These are phyloP conservation scores for Rhexocercosporidium sp. DNA, from an alignment of 2,329 filamentous ascomycete species.

Conservation along the genomic window DNA sequence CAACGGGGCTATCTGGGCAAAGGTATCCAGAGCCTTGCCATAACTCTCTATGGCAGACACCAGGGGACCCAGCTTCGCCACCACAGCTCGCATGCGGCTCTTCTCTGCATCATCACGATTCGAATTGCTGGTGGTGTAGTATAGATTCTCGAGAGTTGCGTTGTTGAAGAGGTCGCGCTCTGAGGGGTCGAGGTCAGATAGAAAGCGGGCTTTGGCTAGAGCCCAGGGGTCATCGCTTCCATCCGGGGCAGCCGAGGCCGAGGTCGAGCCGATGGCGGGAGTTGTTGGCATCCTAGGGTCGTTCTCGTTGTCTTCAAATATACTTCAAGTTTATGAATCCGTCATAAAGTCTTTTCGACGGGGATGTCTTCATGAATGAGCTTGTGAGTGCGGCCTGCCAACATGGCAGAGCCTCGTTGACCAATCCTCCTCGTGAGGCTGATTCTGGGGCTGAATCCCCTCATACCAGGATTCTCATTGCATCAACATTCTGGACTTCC, in stretches of 20 bases:
- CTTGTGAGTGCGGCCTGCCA: not conserved
- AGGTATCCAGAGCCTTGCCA: slow-evolving; percentile 22
- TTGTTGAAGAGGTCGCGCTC: slow-evolving; percentile 22
- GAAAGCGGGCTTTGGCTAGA: slow-evolving; percentile 22
- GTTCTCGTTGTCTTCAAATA: not conserved
- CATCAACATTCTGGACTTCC: not conserved
- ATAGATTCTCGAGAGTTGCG: slow-evolving; percentile 28
- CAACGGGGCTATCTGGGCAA: slow-evolving; percentile 20
- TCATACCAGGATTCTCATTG: not conserved
- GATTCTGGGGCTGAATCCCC: slow-evolving; percentile 3
- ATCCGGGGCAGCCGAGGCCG: slow-evolving; percentile 3
- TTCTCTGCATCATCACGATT: slow-evolving; percentile 18
- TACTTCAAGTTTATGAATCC: not conserved
- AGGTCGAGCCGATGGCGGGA: not conserved
- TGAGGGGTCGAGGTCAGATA: slow-evolving; percentile 20
- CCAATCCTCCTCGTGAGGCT: slow-evolving; percentile 3
- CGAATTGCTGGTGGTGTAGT: slow-evolving; percentile 20
- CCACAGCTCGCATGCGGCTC: slow-evolving; percentile 13
- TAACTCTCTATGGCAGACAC: slow-evolving; percentile 24
- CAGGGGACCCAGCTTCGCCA: slow-evolving; percentile 18
- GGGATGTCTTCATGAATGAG: not conserved
- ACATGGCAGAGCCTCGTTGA: slow-evolving; percentile 3
- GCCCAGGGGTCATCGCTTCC: slow-evolving; percentile 21
- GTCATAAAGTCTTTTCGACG: not conserved
- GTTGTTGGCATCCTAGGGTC: not conserved